Base-by-base conservation (phyloP, 2,329 filamentous ascomycete species). In the Delphinella strobiligena region DNA sequence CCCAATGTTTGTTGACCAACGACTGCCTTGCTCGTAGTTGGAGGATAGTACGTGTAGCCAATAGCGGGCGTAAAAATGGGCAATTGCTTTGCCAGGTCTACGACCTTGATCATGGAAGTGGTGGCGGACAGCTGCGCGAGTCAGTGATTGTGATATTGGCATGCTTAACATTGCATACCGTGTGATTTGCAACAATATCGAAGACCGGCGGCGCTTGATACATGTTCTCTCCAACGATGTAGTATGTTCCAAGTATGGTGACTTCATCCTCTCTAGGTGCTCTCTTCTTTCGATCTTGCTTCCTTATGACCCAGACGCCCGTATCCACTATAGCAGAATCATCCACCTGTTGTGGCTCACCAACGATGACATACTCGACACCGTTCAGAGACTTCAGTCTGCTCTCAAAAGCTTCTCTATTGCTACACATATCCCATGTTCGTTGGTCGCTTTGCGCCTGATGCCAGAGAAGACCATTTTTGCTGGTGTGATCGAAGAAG, bases 161-260 rank as follows among this genome's bases (percentile, higher is more conserved):
- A 10, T n/a, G 10, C 10, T 30, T n/a, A 30, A n/a, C 27, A 30
- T n/a, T 30, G 10, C 31, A 42, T 19, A 39, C 37, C 4, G 40
- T 15, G 18, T 41, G 37, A 34, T 55, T 51, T 29, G 69, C 68
- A 5, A 80, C 56, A 5, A 80, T 63, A 48, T 75, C 74, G 30
- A 68, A 66, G 37, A 79, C 61, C 8, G 70, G 73, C 2, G 76
- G 75, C 10, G 76, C 75, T 66, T 77, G 75, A 49, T 73, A 74
- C 31, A 80, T 67, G 36, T 66, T 67, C 38, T 74, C 70, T 1
- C 71, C 73, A n/a, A 78, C 65, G 8, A 76, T 64, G 51, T 74
- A 80, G 54, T 74, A 80, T 2, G 72, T 74, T 10, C 65, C 70
- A 34, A 78, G 56, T 4, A 73, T 61, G 19, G 64, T 66, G 19